Conservation (phyloP, 768 basidiomycete species). For the Psilocybe azurescens region DNA sequence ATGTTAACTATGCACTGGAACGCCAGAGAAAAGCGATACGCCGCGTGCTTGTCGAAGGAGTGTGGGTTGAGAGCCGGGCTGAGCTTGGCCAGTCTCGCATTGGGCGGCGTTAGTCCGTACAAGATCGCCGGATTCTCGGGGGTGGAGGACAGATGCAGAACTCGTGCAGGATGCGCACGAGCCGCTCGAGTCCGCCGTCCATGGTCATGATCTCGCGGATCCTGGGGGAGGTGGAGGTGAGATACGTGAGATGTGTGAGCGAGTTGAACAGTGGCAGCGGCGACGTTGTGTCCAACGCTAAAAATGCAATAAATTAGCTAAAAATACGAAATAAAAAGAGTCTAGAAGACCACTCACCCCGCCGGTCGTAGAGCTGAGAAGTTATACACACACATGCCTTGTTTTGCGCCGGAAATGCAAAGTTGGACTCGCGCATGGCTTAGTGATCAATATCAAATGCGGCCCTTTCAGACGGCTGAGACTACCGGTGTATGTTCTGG, state of each 20-base stretch:
- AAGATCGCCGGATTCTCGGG: constrained; percentile 75
- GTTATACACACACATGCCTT: constrained; percentile 95
- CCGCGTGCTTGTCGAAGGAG: constrained; percentile 81
- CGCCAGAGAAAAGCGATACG: constrained; percentile 89
- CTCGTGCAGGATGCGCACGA: constrained; percentile 90
- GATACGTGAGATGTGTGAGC: constrained; percentile 92
- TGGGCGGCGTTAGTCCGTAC: constrained; percentile 78
- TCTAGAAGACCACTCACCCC: constrained; percentile 62
- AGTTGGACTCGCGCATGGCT: constrained; percentile 93
- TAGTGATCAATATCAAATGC: constrained; percentile 8
- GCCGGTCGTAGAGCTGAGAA: constrained; percentile 90
- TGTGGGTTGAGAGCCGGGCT: constrained; percentile 69
- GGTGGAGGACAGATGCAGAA: constrained; percentile 86
- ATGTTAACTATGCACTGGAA: constrained; percentile 98
- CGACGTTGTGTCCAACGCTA: constrained; percentile 59
- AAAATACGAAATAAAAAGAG: constrained; percentile 10
- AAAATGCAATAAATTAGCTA: constrained; percentile 18
- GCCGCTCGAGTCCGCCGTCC: constrained; percentile 96
- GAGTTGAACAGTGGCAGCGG: constrained; percentile 46
- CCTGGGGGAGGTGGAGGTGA: constrained; percentile 95
- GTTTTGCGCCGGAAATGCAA: constrained; percentile 93
- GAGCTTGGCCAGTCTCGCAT: constrained; percentile 57
- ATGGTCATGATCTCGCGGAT: constrained; percentile 98
- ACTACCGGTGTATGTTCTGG: background rate
- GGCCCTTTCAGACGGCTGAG: background rate